Conservation (phyloP, 1,139 yeast species). For the Pichia sp. region DNA sequence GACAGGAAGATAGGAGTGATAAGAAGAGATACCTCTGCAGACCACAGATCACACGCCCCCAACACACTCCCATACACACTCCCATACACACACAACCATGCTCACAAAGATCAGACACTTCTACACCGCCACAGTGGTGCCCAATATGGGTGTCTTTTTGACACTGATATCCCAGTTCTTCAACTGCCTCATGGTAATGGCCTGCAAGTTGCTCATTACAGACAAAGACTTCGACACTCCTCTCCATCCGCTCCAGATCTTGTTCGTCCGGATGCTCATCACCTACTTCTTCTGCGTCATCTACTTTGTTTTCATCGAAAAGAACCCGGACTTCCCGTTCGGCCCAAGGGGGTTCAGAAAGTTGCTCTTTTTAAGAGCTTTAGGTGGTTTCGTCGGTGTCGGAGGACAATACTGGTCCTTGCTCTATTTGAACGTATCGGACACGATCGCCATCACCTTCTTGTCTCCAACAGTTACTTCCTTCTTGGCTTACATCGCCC, state of each 20-base stretch:
- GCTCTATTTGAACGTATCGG: conserved; percentile 59
- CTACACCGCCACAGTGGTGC: too few relatives aligned
- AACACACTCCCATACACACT: too few relatives aligned
- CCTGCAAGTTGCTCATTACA: conserved; percentile 69
- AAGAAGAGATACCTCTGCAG: too few relatives aligned
- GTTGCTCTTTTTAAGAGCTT: conserved; percentile 57
- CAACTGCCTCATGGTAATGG: conserved; percentile 73
- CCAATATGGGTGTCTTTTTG: conserved; percentile 36
- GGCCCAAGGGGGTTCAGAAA: conserved; percentile 65
- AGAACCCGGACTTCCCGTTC: conserved; percentile 62
- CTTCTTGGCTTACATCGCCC: conserved; percentile 63
- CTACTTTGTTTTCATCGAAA: conserved; percentile 47
- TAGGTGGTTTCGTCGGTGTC: conserved; percentile 69
- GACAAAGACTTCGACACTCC: conserved; percentile 52
- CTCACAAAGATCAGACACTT: too few relatives aligned
- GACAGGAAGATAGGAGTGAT: too few relatives aligned
- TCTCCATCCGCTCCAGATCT: conserved; percentile 74
- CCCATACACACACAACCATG: too few relatives aligned
- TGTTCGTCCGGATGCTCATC: conserved; percentile 72
- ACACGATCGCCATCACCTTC: conserved; percentile 78
- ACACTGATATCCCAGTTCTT: conserved; percentile 62
- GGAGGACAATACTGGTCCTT: conserved; percentile 57
- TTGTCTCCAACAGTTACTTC: conserved; percentile 78
- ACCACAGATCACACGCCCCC: too few relatives aligned
- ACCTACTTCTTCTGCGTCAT: conserved; percentile 44